Evolutionary conservation across 345 rosid genomes (phyloP).

Genomic region (Clarkia xantiana): DNA sequence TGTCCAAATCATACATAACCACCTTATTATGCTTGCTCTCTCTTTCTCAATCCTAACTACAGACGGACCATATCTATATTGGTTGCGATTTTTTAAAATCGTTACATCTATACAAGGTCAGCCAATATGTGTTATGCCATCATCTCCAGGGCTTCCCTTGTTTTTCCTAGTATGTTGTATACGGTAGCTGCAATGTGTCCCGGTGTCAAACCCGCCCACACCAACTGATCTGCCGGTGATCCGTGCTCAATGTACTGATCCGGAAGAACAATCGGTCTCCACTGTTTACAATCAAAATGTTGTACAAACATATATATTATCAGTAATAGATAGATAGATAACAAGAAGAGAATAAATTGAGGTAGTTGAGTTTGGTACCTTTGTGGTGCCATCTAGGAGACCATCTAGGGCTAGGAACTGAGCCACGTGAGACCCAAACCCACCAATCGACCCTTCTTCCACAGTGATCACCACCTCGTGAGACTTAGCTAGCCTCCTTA

Average conservation of each 20-base stretch:
- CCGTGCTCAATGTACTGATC: slow-evolving; percentile 78
- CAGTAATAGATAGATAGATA: too few relatives aligned
- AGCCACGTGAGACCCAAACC: slow-evolving; percentile 89
- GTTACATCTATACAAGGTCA: too few relatives aligned
- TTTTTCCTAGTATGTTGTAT: slow-evolving; percentile 47
- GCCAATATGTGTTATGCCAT: too few relatives aligned
- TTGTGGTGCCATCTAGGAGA: slow-evolving; percentile 78
- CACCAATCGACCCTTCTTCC: slow-evolving; percentile 96
- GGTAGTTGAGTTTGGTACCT: slow-evolving; percentile 27
- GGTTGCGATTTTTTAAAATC: too few relatives aligned
- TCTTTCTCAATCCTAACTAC: too few relatives aligned
- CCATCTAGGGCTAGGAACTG: slow-evolving; percentile 90
- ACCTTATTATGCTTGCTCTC: too few relatives aligned
- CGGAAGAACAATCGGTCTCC: slow-evolving; percentile 80
- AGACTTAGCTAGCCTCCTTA: slow-evolving; percentile 70
- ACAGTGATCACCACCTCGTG: slow-evolving; percentile 77
- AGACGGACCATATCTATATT: too few relatives aligned
- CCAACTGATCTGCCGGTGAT: slow-evolving; percentile 55
- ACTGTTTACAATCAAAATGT: slow-evolving; percentile 46
- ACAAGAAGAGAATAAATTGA: slow-evolving; percentile 2
- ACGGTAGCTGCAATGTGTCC: slow-evolving; percentile 84
- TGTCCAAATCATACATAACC: too few relatives aligned
- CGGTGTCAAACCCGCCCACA: slow-evolving; percentile 71
- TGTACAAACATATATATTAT: too few relatives aligned
- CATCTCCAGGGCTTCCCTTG: slow-evolving; percentile 44